Base-by-base conservation (phyloP, 2,329 filamentous ascomycete species). In the Cadophora sp. region DNA sequence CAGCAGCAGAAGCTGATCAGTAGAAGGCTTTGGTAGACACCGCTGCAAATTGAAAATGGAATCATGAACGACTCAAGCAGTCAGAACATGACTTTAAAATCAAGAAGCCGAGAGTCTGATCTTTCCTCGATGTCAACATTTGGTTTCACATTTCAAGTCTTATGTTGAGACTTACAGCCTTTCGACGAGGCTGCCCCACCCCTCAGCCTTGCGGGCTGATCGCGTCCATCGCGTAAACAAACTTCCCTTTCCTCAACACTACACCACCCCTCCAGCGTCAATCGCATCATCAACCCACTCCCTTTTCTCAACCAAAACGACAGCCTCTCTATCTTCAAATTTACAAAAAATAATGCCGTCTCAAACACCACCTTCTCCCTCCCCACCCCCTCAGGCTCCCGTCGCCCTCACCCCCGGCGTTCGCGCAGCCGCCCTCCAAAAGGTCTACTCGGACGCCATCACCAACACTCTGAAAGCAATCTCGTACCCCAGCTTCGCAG, bases 401-500 rank as follows among this genome's bases (percentile, higher is more conserved):
- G 71, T 64, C 6, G 65, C 73, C 1, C 55, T 67, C 11, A 80
- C 83, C 0, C 86, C 87, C 0, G 88, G 88, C 58, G 85, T 85
- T 2, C 86, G 88, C 72, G 88, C 88, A 1, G 73, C 80, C 31
- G 83, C 85, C 55, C 83, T 90, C 67, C 82, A 84, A 63, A 80
- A 83, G 64, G 80, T 89, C 40, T 89, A 88, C 76, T 80, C 81
- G 64, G 79, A 81, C 67, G 83, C 83, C 31, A 82, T 90, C 27
- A 72, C 78, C 56, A 83, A 83, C 72, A 89, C 88, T 2, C 82
- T 90, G 37, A 80, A 77, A 72, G 84, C 86, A 75, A 81, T 90
- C 65, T 83, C 80, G 71, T 87, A 83, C 80, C 81, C 84, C 60
- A 87, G 87, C 76, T 85, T 90, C 73, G 84, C 84, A 1, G 81